phyloP scores from a whole-genome alignment of 164 flowering plant species.

The Kalanchoe fedtschenkoi region DNA sequence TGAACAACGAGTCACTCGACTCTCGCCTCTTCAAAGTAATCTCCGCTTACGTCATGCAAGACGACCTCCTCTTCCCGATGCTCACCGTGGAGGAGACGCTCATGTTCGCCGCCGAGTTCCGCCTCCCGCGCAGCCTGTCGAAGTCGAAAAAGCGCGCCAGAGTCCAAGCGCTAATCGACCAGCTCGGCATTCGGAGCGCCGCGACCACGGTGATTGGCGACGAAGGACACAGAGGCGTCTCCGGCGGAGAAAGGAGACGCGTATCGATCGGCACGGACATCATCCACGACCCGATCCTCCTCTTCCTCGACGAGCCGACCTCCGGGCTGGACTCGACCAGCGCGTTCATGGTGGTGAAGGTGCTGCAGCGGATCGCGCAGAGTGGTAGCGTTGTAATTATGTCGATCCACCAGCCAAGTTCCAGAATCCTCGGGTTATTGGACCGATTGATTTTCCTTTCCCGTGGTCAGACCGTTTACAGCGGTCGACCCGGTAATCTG shows the following conservation, averaged over 20 bases:
- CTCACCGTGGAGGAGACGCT: slow-evolving; percentile 56
- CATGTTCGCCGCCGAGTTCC: slow-evolving; percentile 56
- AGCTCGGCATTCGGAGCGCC: slow-evolving; percentile 42
- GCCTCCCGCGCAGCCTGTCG: slow-evolving; percentile 42
- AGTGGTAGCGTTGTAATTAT: slow-evolving; percentile 57
- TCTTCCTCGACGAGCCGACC: slow-evolving; percentile 60
- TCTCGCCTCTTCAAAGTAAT: slow-evolving; percentile 31
- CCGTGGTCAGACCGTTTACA: slow-evolving; percentile 25
- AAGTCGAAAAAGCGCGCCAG: slow-evolving; percentile 41
- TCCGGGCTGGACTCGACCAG: slow-evolving; percentile 63
- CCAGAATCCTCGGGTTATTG: slow-evolving; percentile 27
- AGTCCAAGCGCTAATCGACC: slow-evolving; percentile 54
- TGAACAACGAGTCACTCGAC: slow-evolving; percentile 32
- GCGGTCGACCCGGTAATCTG: slow-evolving; percentile 19
- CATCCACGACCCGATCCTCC: slow-evolving; percentile 53
- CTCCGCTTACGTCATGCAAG: slow-evolving; percentile 63
- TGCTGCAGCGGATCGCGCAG: slow-evolving; percentile 45
- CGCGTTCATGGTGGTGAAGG: slow-evolving; percentile 66
- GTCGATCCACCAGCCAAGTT: slow-evolving; percentile 60
- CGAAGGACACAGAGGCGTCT: slow-evolving; percentile 63
- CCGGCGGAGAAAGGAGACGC: slow-evolving; percentile 55
- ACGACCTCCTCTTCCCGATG: slow-evolving; percentile 55
- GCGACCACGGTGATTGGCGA: slow-evolving; percentile 58
- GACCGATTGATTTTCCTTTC: slow-evolving; percentile 25
- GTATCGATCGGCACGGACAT: slow-evolving; percentile 63